Evolutionary conservation across 495 filamentous ascomycete species (phyloP), one percentile per base, ranked within the genome.

Genomic region (Cladorrhinum samala): DNA sequence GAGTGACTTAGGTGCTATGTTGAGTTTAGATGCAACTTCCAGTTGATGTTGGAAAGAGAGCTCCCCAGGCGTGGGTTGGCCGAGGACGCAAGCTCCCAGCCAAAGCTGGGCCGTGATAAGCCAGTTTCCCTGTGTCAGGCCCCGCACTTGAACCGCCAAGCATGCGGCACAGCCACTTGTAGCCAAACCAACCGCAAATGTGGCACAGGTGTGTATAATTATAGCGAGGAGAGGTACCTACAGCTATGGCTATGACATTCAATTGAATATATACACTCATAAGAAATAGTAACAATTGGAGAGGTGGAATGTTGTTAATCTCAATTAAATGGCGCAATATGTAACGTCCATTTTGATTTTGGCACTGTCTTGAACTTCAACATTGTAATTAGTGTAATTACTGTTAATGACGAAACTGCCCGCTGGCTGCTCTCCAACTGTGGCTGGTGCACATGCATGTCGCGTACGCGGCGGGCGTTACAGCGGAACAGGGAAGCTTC

Each of bases 21-120:
- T 40, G 51, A 48, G 50, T 52, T n/a, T 41, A 49, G 42, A 36
- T 54, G 52, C 48, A 53, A 42, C 17, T 44, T 42, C 42, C 39
- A 9, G 49, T n/a, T 21, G 51, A 46, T 58, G 53, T 46, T 17
- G 52, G 52, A 61, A 47, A 37, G 38, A 3, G 47, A 54, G 64
- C 52, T 59, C 37, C 49, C n/a, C n/a, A n/a, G n/a, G n/a, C 51
- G 57, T 20, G 45, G 54, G 49, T 62, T 59, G 30, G 46, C 27
- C 30, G 53, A 21, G 56, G 54, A 50, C 49, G 56, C 58, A 60
- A 64, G 58, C 63, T 64, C 63, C 58, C 27, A 11, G 5, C 27
- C 27, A 5, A 43, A 52, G 18, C 24, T 48, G 36, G 37, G 23
- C 43, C 50, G 54, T 55, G 48, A 48, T 52, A 33, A 55, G 52